phyloP scores from a whole-genome alignment of 2,329 filamentous ascomycete species.

The Aspergillus ochraceus region DNA sequence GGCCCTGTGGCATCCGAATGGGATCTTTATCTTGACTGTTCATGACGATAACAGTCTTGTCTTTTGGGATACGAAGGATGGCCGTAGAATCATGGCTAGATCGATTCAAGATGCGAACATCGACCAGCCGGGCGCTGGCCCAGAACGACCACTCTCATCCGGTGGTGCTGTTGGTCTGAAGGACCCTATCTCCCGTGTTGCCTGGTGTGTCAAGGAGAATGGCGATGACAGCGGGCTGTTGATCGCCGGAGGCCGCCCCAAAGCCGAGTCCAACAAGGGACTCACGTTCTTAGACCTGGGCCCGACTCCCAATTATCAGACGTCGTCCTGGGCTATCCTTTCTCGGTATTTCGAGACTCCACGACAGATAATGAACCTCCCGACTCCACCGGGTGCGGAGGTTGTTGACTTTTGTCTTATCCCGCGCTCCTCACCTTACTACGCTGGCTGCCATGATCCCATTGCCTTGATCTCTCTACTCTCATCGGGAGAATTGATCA shows the following conservation, averaged over 20 bases:
- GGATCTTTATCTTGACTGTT: conserved; percentile 81
- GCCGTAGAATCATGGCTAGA: conserved; percentile 77
- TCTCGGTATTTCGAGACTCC: conserved; percentile 74
- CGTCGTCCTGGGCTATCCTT: conserved; percentile 83
- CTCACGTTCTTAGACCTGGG: conserved; percentile 90
- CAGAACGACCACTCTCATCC: conserved; percentile 42
- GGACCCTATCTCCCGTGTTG: conserved; percentile 74
- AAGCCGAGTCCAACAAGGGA: conserved; percentile 68
- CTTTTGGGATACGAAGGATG: conserved; percentile 92
- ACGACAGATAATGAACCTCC: conserved; percentile 69
- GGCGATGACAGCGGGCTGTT: conserved; percentile 89
- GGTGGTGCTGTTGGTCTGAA: conserved; percentile 60
- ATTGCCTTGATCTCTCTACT: conserved; percentile 79
- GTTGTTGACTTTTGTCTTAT: conserved; percentile 80
- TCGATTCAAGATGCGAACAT: conserved; percentile 74
- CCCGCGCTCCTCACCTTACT: conserved; percentile 80
- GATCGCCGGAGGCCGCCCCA: conserved; percentile 75
- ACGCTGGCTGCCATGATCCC: conserved; percentile 83
- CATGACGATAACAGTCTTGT: conserved; percentile 91
- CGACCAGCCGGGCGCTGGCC: conserved; percentile 60
- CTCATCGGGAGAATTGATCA: conserved; percentile 83
- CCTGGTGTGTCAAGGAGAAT: conserved; percentile 93
- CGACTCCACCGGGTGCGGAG: conserved; percentile 74
- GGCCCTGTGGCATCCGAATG: conserved; percentile 91
- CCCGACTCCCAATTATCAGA: conserved; percentile 83